Base-by-base conservation (phyloP, 768 basidiomycete species). In the Dacryopinax primogenitus region DNA sequence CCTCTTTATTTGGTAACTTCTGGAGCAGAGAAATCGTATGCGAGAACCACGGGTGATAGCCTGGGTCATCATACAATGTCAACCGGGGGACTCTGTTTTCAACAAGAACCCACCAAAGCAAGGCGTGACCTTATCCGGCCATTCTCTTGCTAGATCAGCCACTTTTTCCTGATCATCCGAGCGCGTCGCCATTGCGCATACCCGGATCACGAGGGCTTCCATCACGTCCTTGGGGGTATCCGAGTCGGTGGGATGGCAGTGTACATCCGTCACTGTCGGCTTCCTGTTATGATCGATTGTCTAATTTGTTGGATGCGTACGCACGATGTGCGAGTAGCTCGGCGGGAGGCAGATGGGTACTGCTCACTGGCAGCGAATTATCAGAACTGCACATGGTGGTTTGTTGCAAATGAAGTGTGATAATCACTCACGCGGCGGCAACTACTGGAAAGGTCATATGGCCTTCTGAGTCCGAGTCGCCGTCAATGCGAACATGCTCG, bases 31-130 rank as follows among this genome's bases (percentile, higher is more conserved):
- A 81, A 70, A 96, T 90, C 67, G 80, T 80, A 74, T 96, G 85
- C 1, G 86, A 81, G 75, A 90, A 94, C 95, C 95, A 97, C 1
- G 95, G 95, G 73, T 97, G 95, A 71, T 92, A 86, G 47, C 94
- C 90, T 92, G 44, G 1, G 2, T n/a, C 3, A 64, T 23, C 33
- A 39, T 21, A 44, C 37, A 18, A 45, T 47, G 33, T n/a, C 28
- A 21, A 33, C 13, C 30, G 9, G 26, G 12, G n/a, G 51, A 12
- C 4, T 12, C 18, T 61, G 37, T 30, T 63, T 33, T 26, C 47
- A 66, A 41, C 63, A 62, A 67, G 62, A 9, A 76, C 85, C 77
- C 65, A 92, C 91, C 94, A 74, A 95, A 98, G 73, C 86, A 88
- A 61, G 94, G 89, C n/a, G 90, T 39, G 61, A 71, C 82, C 72